These are phyloP conservation scores for Epichloe brachyelytri DNA, from an alignment of 2,329 filamentous ascomycete species.

Conservation along the genomic window DNA sequence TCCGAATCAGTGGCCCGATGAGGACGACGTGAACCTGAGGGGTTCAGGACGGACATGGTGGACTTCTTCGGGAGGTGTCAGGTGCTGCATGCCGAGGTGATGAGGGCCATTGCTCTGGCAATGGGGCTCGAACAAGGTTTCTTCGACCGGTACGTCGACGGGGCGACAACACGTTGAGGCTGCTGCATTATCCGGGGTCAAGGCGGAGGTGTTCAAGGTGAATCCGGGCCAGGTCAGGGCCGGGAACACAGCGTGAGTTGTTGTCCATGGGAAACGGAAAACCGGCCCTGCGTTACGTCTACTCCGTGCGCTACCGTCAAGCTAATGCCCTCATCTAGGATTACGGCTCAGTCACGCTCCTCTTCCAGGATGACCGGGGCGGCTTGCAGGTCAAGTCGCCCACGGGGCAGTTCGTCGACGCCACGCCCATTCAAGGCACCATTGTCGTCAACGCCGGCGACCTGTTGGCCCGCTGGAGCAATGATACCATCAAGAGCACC, in stretches of 20 bases:
- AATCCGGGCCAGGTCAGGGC: constrained; percentile 61
- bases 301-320: too few relatives aligned
- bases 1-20: constrained; percentile 66
- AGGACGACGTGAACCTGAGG: constrained; percentile 28
- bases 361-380: constrained; percentile 47
- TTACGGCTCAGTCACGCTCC: constrained; percentile 47
- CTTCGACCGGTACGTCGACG: constrained; percentile 65
- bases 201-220: constrained; percentile 49
- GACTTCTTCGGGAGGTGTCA: constrained; percentile 66
- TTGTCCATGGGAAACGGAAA: too few relatives aligned
- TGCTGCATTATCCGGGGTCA: constrained; percentile 66
- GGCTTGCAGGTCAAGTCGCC: constrained; percentile 53
- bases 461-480: constrained; percentile 75
- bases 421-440: constrained; percentile 66
- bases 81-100: constrained; percentile 59
- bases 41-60: constrained; percentile 62
- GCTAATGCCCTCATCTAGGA: constrained; percentile 22
- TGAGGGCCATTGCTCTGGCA: constrained; percentile 74
- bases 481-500: constrained; percentile 82
- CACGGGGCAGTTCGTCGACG: constrained; percentile 67
- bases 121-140: constrained; percentile 58
- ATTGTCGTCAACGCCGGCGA: constrained; percentile 87
- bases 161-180: constrained; percentile 57
- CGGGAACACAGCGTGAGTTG: constrained; percentile 55
- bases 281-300: background rate